Evolutionary conservation across 495 filamentous ascomycete species (phyloP).

Genomic region (Hyaloscypha bicolor): DNA sequence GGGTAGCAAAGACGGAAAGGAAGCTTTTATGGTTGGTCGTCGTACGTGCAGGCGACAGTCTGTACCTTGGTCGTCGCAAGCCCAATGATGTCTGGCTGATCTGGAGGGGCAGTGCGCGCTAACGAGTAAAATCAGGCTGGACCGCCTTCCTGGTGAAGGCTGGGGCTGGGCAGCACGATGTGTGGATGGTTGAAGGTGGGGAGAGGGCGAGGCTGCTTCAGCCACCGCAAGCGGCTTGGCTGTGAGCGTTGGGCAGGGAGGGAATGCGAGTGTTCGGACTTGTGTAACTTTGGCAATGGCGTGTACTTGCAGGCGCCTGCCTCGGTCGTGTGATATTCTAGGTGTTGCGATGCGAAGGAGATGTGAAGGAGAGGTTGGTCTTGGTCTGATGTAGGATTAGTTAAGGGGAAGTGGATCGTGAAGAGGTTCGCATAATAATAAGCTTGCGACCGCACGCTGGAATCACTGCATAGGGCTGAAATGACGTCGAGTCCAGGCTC

Average conservation of each 20-base stretch:
- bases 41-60: slow-evolving; percentile 16
- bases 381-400: too few relatives aligned
- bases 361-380: too few relatives aligned
- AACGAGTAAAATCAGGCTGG: neutral
- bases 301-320: too few relatives aligned
- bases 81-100: slow-evolving; percentile 7
- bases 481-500: too few relatives aligned
- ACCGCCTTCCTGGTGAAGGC: too few relatives aligned
- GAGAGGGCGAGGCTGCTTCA: neutral
- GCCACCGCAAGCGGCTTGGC: slow-evolving; percentile 15
- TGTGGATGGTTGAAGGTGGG: neutral
- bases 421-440: too few relatives aligned
- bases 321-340: too few relatives aligned
- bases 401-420: too few relatives aligned
- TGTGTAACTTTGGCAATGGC: too few relatives aligned
- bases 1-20: slow-evolving; percentile 7
- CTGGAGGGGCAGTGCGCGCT: slow-evolving; percentile 20
- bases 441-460: too few relatives aligned
- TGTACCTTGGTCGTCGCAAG: slow-evolving; percentile 1
- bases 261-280: neutral
- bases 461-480: too few relatives aligned
- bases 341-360: too few relatives aligned
- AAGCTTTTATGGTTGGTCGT: slow-evolving; percentile 16
- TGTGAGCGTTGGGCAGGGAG: neutral
- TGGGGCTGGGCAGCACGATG: neutral